Conservation (phyloP, 352 stramenopile species). For the Phytopythium vexans region DNA sequence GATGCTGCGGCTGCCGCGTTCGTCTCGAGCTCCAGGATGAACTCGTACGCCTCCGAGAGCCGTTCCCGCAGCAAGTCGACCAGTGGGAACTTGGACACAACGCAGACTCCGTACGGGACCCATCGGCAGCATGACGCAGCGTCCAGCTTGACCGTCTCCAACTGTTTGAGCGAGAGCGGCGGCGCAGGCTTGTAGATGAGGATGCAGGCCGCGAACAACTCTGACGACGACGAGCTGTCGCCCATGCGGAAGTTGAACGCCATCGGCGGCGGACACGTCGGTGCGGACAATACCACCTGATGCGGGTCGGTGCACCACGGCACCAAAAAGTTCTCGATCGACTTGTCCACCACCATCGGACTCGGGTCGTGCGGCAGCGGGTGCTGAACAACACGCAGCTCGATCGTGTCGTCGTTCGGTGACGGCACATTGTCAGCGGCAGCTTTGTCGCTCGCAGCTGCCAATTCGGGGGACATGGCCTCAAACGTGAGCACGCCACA, state of each 20-base stretch:
- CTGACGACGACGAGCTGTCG: conserved; percentile 62
- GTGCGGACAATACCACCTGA: conserved; percentile 35
- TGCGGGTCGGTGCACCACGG: conserved; percentile 49
- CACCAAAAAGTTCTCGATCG: conserved; percentile 70
- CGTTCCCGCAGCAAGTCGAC: conserved; percentile 78
- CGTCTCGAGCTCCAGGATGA: conserved; percentile 68
- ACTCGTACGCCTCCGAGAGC: conserved; percentile 78
- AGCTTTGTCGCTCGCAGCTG: too few species aligned
- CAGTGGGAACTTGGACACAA: conserved; percentile 82
- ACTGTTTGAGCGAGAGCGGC: conserved; percentile 45
- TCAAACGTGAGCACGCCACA: conserved; percentile 78
- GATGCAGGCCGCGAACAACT: conserved; percentile 75
- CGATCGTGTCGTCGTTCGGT: conserved; percentile 24
- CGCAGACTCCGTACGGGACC: conserved; percentile 79
- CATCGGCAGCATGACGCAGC: conserved; percentile 40
- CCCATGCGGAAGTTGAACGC: conserved; percentile 81
- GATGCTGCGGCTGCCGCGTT: conserved; percentile 33
- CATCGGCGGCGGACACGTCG: conserved; percentile 49
- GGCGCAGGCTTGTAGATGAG: conserved; percentile 80
- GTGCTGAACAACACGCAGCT: conserved; percentile 51
- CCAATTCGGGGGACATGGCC: conserved; percentile 19
- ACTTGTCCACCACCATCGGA: conserved; percentile 48
- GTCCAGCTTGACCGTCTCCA: conserved; percentile 59
- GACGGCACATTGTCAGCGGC: conserved; percentile 9
- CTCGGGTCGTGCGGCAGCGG: conserved; percentile 45